Evolutionary conservation across 2,329 filamentous ascomycete genomes (phyloP).

Genomic region (Ophiostoma sp.): DNA sequence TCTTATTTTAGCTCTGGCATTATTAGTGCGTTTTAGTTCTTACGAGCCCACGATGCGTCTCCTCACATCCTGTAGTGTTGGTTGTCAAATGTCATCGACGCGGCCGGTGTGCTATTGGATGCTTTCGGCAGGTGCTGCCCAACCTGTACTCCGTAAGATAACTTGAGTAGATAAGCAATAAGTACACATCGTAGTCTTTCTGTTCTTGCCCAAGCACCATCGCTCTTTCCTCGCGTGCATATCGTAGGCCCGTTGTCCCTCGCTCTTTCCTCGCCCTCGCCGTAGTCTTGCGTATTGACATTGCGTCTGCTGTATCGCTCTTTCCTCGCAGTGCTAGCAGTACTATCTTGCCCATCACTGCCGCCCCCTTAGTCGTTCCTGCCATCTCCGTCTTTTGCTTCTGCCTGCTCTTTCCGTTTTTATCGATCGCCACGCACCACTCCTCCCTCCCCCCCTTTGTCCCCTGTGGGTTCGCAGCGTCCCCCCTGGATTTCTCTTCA

Average conservation of each 20-base stretch:
- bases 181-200: neutral
- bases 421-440: slow-evolving; percentile 17
- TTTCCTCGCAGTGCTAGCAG: neutral
- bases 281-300: too few relatives aligned
- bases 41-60: too few relatives aligned
- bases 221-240: neutral
- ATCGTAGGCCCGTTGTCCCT: neutral
- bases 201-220: neutral
- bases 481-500: slow-evolving; percentile 15
- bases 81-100: neutral
- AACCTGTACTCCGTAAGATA: neutral
- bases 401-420: too few relatives aligned
- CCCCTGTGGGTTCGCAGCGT: slow-evolving; percentile 6
- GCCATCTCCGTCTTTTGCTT: too few relatives aligned
- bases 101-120: neutral
- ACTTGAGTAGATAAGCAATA: too few relatives aligned
- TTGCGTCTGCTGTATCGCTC: neutral
- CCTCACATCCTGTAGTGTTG: neutral
- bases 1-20: slow-evolving; percentile 6
- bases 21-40: neutral
- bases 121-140: slow-evolving; percentile 4
- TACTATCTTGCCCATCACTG: neutral
- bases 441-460: slow-evolving; percentile 7
- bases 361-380: neutral
- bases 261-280: too few relatives aligned